Percentiles rank a stretch among this genome's conserved stretches.
Conservation (phyloP, 2,329 filamentous ascomycete species). For the Byssoonygena ceratinophila region DNA sequence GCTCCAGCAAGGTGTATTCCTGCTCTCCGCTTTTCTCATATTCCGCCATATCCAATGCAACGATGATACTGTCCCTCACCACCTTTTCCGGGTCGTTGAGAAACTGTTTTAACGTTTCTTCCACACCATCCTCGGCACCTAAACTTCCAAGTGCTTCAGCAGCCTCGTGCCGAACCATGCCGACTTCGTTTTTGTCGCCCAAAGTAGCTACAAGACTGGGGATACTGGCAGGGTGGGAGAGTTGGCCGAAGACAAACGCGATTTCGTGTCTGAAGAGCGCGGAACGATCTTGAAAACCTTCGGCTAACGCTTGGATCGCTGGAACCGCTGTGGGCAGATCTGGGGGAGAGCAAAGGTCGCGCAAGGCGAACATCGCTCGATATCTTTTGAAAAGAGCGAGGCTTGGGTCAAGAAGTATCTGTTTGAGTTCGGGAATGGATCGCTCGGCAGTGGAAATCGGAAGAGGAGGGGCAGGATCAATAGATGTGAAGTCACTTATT, state of each 20-base stretch:
- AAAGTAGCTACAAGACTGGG: constrained; percentile 72
- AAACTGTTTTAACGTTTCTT: constrained; percentile 72
- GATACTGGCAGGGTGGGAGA: constrained; percentile 93
- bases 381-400: constrained; percentile 84
- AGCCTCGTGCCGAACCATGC: constrained; percentile 96
- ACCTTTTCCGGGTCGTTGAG: constrained; percentile 85
- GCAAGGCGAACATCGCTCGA: constrained; percentile 93
- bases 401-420: constrained; percentile 64
- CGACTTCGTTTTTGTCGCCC: constrained; percentile 67
- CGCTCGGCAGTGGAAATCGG: constrained; percentile 52
- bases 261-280: constrained; percentile 96
- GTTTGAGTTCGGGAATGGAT: constrained; percentile 64
- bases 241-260: constrained; percentile 93
- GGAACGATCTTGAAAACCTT: constrained; percentile 73
- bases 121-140: constrained; percentile 86
- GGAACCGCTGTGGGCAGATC: constrained; percentile 79
- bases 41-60: constrained; percentile 95
- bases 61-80: constrained; percentile 86
- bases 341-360: constrained; percentile 87
- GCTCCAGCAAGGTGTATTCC: constrained; percentile 80
- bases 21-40: constrained; percentile 80
- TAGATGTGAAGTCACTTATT: constrained; percentile 78
- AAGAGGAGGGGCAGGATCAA: constrained; percentile 87
- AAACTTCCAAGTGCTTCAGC: constrained; percentile 91
- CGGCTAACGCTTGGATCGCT: constrained; percentile 76